Conservation (phyloP, 352 stramenopile species). For the Nothophytophthora sp. region DNA sequence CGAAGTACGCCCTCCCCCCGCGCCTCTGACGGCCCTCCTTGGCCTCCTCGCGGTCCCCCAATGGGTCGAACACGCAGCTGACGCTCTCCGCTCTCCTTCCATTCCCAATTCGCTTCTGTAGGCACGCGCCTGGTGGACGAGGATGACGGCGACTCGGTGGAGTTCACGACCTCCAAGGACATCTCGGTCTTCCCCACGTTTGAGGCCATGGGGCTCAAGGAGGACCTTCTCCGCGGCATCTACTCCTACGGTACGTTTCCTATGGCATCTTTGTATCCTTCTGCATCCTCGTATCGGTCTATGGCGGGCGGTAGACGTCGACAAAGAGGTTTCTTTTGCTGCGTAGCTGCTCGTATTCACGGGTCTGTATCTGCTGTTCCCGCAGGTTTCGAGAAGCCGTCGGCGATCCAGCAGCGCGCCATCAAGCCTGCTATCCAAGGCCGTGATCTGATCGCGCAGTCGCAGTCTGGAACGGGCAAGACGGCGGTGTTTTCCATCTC, state of each 20-base stretch:
- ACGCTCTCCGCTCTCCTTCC: constrained; percentile 6
- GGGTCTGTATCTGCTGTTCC: no score
- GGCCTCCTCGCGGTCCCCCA: neutral
- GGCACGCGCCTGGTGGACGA: constrained; percentile 68
- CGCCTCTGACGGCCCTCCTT: neutral
- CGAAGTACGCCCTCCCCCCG: constrained; percentile 4
- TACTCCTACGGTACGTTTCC: constrained; percentile 68
- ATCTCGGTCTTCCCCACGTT: constrained; percentile 89
- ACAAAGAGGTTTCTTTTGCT: neutral
- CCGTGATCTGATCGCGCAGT: constrained; percentile 97
- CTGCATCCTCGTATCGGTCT: constrained; percentile 3
- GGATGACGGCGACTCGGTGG: constrained; percentile 66
- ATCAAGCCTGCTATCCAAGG: constrained; percentile 97
- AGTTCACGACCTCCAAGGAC: constrained; percentile 92
- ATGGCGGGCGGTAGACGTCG: neutral
- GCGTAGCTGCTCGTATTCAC: constrained; percentile 5
- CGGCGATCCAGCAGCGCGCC: constrained; percentile 97
- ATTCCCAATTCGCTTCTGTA: constrained; percentile 15
- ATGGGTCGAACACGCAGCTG: constrained; percentile 2
- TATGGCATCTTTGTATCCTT: neutral
- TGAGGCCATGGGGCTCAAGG: constrained; percentile 91
- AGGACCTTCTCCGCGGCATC: constrained; percentile 91
- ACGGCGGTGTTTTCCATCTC: constrained; percentile 97
- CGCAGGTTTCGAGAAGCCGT: constrained; percentile 96
- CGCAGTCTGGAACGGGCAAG: constrained; percentile 94